A percentile compares a stretch with the other conserved stretches of the same genome.
Conservation (phyloP, 306 rosid species). For the Prunus mira region DNA sequence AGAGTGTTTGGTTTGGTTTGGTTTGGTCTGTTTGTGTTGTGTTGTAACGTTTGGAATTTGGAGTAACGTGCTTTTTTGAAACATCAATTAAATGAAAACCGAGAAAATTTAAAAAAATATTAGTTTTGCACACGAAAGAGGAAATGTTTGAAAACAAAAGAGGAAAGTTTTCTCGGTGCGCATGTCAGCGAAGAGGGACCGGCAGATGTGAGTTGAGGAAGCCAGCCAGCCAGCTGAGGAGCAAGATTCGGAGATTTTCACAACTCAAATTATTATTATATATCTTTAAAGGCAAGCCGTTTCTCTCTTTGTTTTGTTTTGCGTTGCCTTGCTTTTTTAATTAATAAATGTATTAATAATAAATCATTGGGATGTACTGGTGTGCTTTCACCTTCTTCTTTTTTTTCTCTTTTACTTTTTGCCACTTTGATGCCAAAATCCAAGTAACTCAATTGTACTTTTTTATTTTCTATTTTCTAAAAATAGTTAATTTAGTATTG, state of each 20-base stretch:
- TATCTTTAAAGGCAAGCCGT: too few relatives aligned
- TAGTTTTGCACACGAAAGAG: background rate
- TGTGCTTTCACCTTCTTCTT: too few relatives aligned
- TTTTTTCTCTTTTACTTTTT: too few relatives aligned
- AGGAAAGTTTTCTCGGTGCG: background rate
- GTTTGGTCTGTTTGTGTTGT: too few relatives aligned
- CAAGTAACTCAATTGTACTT: background rate
- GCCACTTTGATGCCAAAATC: background rate
- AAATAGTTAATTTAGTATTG: too few relatives aligned
- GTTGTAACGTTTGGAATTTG: background rate
- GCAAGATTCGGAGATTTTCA: background rate
- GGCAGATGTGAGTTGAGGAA: background rate
- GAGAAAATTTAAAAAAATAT: background rate
- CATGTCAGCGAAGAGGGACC: background rate
- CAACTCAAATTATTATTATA: too few relatives aligned
- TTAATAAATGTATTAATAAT: too few relatives aligned
- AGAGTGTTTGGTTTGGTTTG: too few relatives aligned
- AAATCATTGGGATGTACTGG: too few relatives aligned
- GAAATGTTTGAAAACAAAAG: background rate
- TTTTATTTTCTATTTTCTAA: background rate
- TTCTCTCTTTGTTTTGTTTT: too few relatives aligned
- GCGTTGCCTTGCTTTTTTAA: too few relatives aligned
- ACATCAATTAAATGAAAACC: background rate
- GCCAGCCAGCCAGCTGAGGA: background rate
- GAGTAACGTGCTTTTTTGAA: background rate